Evolutionary conservation across 108 stramenopile genomes (phyloP), one percentile per base, ranked within the genome.

Genomic region (Skeletonema menzelii): DNA sequence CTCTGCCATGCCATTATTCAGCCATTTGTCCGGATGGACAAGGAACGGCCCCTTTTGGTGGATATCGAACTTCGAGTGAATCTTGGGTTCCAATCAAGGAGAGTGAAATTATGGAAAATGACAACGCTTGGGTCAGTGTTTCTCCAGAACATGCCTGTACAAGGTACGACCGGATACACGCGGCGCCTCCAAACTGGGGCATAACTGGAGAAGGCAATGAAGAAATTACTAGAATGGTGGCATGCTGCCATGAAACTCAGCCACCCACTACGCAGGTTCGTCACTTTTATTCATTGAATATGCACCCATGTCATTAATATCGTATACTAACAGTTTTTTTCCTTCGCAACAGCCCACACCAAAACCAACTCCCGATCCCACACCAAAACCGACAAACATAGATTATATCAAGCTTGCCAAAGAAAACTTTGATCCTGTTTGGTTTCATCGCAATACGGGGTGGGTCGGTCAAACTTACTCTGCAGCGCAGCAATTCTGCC

Each of bases 71-170:
- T 61, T 61, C 69, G 24, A 22, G 24, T 65, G 68, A 42, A 59
- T 64, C 17, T 47, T 63, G 19, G 53, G 59, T 35, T 55, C 56
- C 10, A 40, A 58, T 26, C 56, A 56, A 10, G 53, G 57, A 22
- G 67, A 66, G 10, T 79, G 77, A 53, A 65, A 58, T 55, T 37
- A 55, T n/a, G 49, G 67, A 53, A 60, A 59, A 72, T 55, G 44
- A 46, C 15, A 70, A 79, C 53, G 70, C 55, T 17, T 79, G 77
- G 77, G 70, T 79, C 4, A 65, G 72, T 44, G 70, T 79, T n/a
- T 70, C 70, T 38, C 27, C 58, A 19, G 53, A 20, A 3, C 66
- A 22, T 27, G 49, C 26, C n/a, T 64, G 57, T 72, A 64, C 31
- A 37, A 60, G 17, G 44, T 49, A 27, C 70, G 63, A 44, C 67